Conservation (phyloP, 345 rosid genomes). For the Aquilaria yunnanensis region DNA sequence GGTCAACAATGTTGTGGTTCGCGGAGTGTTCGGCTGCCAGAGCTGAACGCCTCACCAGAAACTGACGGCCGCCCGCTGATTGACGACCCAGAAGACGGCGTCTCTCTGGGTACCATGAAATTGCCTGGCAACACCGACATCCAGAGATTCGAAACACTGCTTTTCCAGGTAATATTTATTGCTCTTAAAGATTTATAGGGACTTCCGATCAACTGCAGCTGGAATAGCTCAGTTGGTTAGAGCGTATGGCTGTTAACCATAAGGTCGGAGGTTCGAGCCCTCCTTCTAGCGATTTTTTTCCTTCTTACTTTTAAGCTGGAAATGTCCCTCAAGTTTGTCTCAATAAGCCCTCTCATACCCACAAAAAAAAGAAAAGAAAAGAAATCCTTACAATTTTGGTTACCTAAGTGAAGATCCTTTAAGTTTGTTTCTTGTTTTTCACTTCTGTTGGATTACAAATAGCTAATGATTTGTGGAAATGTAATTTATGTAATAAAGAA, state of each 20-base stretch:
- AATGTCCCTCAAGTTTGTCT: too few relatives aligned
- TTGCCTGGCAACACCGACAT: slow-evolving; percentile 63
- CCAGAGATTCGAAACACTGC: slow-evolving; percentile 52
- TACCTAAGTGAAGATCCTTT: too few relatives aligned
- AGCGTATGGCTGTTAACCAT: slow-evolving; percentile 86
- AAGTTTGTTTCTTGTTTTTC: too few relatives aligned
- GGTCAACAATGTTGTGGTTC: neutral
- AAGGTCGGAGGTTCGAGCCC: slow-evolving; percentile 86
- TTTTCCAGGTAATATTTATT: slow-evolving; percentile 48
- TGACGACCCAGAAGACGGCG: slow-evolving; percentile 48
- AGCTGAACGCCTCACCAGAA: slow-evolving; percentile 25
- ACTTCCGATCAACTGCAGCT: slow-evolving; percentile 19
- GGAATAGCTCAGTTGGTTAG: slow-evolving; percentile 86
- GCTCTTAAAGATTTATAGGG: neutral
- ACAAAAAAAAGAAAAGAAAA: too few relatives aligned
- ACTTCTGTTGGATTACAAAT: too few relatives aligned
- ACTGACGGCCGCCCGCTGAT: slow-evolving; percentile 29
- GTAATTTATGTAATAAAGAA: too few relatives aligned
- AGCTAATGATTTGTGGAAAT: too few relatives aligned
- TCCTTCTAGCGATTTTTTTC: slow-evolving; percentile 31
- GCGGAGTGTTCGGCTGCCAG: slow-evolving; percentile 10
- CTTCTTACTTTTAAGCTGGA: neutral
- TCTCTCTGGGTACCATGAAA: slow-evolving; percentile 79
- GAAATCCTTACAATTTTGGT: too few relatives aligned
- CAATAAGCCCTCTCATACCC: too few relatives aligned